A percentile compares a stretch with the other conserved stretches of the same genome.
phyloP scores from a whole-genome alignment of 352 stramenopile species.

The Aphanomyces invadans region DNA sequence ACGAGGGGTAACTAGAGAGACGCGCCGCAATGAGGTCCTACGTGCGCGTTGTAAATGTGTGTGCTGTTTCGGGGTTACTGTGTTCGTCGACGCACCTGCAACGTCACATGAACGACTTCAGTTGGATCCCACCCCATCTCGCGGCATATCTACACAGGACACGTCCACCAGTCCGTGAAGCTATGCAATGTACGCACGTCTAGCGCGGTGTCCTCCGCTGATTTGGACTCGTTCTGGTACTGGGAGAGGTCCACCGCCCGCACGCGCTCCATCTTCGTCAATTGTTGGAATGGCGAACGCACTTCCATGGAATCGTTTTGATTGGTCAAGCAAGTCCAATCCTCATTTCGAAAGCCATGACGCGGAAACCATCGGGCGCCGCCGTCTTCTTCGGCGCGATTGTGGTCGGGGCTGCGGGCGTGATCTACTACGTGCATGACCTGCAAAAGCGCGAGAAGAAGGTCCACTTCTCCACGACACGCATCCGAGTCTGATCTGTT shows the following conservation, averaged over 20 bases:
- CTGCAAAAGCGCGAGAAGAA: slow-evolving; percentile 19
- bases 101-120: background rate
- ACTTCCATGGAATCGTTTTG: background rate
- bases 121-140: slow-evolving; percentile 9
- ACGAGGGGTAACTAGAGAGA: background rate
- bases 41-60: background rate
- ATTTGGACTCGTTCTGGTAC: background rate
- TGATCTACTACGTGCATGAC: slow-evolving; percentile 23
- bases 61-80: background rate
- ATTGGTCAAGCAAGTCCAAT: slow-evolving; percentile 10
- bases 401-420: background rate
- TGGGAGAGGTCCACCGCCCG: background rate
- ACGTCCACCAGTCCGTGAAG: background rate
- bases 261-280: background rate
- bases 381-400: background rate
- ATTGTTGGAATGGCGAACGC: background rate
- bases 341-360: background rate
- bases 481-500: background rate
- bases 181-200: background rate
- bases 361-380: slow-evolving; percentile 1
- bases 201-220: background rate
- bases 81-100: background rate
- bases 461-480: background rate
- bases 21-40: background rate
- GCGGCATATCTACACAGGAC: background rate